Evolutionary conservation across 2,329 filamentous ascomycete genomes (phyloP), one percentile per base, ranked within the genome.

Genomic region (Endoconidiophora laricicola): DNA sequence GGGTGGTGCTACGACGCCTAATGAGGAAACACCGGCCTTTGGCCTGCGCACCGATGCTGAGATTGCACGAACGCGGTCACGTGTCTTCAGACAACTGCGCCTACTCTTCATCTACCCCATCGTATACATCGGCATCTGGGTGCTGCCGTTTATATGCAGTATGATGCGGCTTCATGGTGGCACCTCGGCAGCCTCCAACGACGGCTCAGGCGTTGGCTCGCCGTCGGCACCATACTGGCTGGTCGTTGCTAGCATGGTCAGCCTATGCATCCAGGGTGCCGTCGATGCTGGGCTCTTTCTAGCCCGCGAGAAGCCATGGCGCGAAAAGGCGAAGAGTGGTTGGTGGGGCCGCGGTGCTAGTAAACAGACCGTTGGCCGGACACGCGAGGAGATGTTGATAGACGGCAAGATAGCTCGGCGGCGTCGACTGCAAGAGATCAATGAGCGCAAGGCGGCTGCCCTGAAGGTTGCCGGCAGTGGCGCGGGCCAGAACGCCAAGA

Each of bases 101-200:
- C 72, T 82, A 26, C 69, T 87, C 16, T 86, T 88, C 63, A 76
- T 86, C 44, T 90, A 90, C 60, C 84, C 84, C 0, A 60, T 81
- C 16, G 72, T 83, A 3, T 88, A 90, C 62, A 69, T 83, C 18
- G 62, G 76, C 3, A 75, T 85, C 56, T 90, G 84, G 84, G 64
- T 82, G 3, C 64, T 83, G 6, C 83, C 84, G 0, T 84, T 87
- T 57, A 65, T 79, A 2, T 69, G 69, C 2, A 80, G 87, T 60
- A 68, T 78, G 46, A 63, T 79, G 46, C 70, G 69, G 48, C 83
- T 79, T 62, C 67, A 69, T 54, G 59, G 62, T 50, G 48, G 52
- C 2, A 29, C 52, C 2, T 46, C 52, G 4, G 40, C 44, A 9
- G 47, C 49, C 4, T 48, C 53, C 9, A 55, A 57, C 14, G 58